Evolutionary conservation across 176 grass and related monocot genomes (phyloP).

Genomic region (Oryza brachyantha): DNA sequence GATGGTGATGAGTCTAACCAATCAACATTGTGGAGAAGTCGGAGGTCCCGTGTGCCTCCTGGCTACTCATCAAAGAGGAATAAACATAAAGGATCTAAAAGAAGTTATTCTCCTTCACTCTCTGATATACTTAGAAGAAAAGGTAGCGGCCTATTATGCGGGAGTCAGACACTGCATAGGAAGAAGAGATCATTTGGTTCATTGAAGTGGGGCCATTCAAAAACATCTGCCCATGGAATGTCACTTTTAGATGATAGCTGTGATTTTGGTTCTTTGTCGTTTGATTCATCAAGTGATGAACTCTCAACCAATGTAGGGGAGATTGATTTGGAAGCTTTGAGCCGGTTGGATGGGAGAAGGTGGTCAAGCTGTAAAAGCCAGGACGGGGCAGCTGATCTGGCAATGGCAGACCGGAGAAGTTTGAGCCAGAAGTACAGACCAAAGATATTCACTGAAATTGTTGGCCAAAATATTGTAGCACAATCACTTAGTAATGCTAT

Average conservation of each 20-base stretch:
- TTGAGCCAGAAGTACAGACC: constrained; percentile 82
- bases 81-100: constrained; percentile 39
- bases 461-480: constrained; percentile 74
- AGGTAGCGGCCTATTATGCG: constrained; percentile 69
- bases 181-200: constrained; percentile 58
- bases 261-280: constrained; percentile 62
- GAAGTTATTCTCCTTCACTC: constrained; percentile 70
- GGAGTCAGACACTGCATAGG: constrained; percentile 58
- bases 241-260: constrained; percentile 51
- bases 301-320: constrained; percentile 77
- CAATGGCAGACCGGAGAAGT: constrained; percentile 50
- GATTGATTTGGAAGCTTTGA: constrained; percentile 85
- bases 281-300: constrained; percentile 76
- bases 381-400: constrained; percentile 41
- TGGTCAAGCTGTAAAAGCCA: constrained; percentile 94
- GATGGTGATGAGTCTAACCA: constrained; percentile 74
- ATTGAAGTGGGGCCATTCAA: constrained; percentile 41
- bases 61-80: constrained; percentile 58
- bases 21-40: constrained; percentile 49
- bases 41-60: constrained; percentile 54
- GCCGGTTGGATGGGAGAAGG: constrained; percentile 78
- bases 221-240: constrained; percentile 56
- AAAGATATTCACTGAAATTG: constrained; percentile 64
- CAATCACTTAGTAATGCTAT: constrained; percentile 84
- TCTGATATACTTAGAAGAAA: constrained; percentile 84